phyloP scores from a whole-genome alignment of 2,329 filamentous ascomycete species.

The Diaporthe citrichinensis region DNA sequence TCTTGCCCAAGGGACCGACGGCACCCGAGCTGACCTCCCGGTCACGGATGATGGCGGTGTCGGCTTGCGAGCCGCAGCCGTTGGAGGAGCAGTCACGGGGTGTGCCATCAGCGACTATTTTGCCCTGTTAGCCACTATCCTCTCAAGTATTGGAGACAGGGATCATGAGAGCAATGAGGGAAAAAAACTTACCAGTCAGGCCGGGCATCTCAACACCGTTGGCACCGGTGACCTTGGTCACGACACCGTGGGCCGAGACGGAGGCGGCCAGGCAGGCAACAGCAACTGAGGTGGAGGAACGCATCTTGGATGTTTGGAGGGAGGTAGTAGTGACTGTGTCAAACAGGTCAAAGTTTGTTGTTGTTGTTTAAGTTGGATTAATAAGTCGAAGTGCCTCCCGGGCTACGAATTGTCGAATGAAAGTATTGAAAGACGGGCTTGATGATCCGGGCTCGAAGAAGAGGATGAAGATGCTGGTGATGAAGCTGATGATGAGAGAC shows the following conservation, averaged over 20 bases:
- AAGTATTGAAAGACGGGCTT: constrained; percentile 10
- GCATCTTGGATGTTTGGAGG: constrained; percentile 21
- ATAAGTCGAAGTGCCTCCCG: constrained; percentile 27
- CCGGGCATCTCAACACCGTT: constrained; percentile 41
- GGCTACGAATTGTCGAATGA: constrained; percentile 18
- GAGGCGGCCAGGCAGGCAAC: constrained; percentile 37
- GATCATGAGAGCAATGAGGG: background rate
- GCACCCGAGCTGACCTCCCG: constrained; percentile 62
- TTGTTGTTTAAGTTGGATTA: constrained; percentile 11
- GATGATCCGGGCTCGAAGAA: constrained; percentile 1
- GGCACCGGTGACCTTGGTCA: constrained; percentile 39
- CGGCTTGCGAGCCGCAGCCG: constrained; percentile 66
- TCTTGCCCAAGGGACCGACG: constrained; percentile 67
- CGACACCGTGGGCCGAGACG: constrained; percentile 38
- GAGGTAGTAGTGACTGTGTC: constrained; percentile 32
- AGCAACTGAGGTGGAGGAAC: constrained; percentile 29
- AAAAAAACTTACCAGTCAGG: constrained; percentile 22
- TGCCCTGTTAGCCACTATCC: constrained; percentile 16
- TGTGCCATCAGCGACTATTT: constrained; percentile 65
- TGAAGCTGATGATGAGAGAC: constrained; percentile 27
- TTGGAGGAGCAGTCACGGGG: constrained; percentile 68
- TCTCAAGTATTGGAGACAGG: background rate
- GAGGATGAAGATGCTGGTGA: background rate
- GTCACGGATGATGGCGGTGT: constrained; percentile 69
- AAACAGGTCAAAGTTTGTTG: constrained; percentile 24